Evolutionary conservation across 106 monocot species (phyloP), one percentile per base, ranked within the genome.

Genomic region (Chionographis japonica): DNA sequence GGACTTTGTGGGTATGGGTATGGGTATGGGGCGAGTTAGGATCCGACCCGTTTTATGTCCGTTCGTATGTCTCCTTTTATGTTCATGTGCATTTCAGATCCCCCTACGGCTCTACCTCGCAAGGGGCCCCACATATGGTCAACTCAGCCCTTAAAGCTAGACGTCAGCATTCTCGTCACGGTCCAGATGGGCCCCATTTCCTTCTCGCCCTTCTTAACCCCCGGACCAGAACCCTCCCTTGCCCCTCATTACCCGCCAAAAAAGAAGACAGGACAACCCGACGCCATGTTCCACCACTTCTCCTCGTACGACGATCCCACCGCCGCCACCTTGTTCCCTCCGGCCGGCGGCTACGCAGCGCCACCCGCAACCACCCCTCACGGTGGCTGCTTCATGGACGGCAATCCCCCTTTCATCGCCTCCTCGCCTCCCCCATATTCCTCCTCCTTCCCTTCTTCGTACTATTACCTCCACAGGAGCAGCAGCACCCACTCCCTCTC

Each of bases 261-360:
- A 58, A 61, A 52, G 67, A 67, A 27, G 27, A 1, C 0, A 27
- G 27, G 3, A 37, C 37, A 37, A 11, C 12, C 37, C 67, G 54
- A 54, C 36, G 67, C 60, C 75, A 68, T 19, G 50, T 67, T 60
- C 61, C 60, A 59, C 60, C 75, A 75, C 58, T 61, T 60, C 40
- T 53, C 71, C 52, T 70, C 69, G 8, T 58, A 20, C 58, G 20
- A 39, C 2, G 35, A 27, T 4, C 12, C 6, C 53, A 9, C 27
- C 67, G 37, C 52, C 37, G 6, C 60, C 49, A 2, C 58, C 19
- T 18, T 18, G 27, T 8, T 27, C 67, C n/a, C 16, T 16, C 11
- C 54, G 35, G 27, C 27, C 27, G 27, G 27, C 27, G 27, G 3
- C 40, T 52, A 14, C 39, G 52, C 38, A 6, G 11, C 62, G 3